A percentile compares a stretch with the other conserved stretches of the same genome.
phyloP scores from a whole-genome alignment of 306 rosid genomes.

The Cucumis hystrix region DNA sequence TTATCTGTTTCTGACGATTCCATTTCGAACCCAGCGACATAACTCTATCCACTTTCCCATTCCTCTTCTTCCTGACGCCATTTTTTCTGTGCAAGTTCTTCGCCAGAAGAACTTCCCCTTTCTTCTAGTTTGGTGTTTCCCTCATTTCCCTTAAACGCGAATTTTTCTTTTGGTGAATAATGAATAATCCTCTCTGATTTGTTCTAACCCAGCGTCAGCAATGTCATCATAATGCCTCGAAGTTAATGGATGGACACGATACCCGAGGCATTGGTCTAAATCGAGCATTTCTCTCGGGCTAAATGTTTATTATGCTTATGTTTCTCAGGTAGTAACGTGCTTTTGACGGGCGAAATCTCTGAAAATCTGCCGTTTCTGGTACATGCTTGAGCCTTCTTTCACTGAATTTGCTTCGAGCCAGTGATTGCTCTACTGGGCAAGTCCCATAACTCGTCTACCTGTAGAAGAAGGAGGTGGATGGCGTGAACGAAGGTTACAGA shows the following conservation, averaged over 20 bases:
- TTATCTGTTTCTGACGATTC: not conserved
- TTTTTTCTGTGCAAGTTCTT: constrained; percentile 15
- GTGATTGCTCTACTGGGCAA: not conserved
- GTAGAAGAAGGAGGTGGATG: not conserved
- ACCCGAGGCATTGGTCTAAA: constrained; percentile 13
- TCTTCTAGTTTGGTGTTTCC: not conserved
- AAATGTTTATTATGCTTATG: constrained; percentile 14
- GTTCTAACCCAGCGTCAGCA: constrained; percentile 5
- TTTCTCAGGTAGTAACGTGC: constrained; percentile 16
- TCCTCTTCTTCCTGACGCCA: constrained; percentile 10
- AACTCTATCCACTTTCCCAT: not conserved
- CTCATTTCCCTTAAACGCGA: not conserved
- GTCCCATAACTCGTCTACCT: not conserved
- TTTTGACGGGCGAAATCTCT: constrained; percentile 2
- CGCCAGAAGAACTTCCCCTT: constrained; percentile 5
- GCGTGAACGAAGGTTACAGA: not conserved
- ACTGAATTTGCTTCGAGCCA: constrained; percentile 1
- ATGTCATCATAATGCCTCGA: constrained; percentile 17
- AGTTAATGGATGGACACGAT: constrained; percentile 18
- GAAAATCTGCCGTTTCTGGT: constrained; percentile 18
- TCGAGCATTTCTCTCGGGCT: constrained; percentile 6
- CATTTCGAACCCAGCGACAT: not conserved
- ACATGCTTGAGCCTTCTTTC: not conserved
- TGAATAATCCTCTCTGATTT: not conserved
- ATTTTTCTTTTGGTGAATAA: not conserved